These are phyloP conservation scores for Irpex sp. DNA, from an alignment of 1,284 basidiomycete genomes.

Conservation along the genomic window DNA sequence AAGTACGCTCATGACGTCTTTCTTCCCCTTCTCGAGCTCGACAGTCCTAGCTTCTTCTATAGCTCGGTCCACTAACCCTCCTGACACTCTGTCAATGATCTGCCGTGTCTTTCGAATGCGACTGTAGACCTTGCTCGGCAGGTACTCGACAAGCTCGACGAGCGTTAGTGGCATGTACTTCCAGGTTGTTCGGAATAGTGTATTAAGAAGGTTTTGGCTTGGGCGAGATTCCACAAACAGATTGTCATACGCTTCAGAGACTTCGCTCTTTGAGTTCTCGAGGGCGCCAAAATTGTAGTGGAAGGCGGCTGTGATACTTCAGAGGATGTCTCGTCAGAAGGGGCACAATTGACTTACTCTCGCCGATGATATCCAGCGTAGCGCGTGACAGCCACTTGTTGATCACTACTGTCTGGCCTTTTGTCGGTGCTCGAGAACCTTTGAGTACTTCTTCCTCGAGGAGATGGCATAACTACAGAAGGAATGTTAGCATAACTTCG, in stretches of 20 bases:
- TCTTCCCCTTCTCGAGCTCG: constrained; percentile 14
- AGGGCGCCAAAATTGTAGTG: constrained; percentile 27
- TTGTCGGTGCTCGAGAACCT: background rate
- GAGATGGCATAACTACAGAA: constrained; percentile 9
- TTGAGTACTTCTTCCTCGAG: constrained; percentile 14
- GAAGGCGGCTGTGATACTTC: constrained; percentile 15
- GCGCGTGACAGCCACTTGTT: constrained; percentile 9
- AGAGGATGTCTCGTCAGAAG: background rate
- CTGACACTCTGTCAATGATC: constrained; percentile 15
- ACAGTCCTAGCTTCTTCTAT: constrained; percentile 4
- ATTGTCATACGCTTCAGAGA: constrained; percentile 24
- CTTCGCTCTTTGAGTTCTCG: constrained; percentile 20
- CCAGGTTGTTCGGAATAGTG: background rate
- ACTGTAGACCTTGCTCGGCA: constrained; percentile 22
- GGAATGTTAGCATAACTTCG: too few relatives aligned
- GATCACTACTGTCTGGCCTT: background rate
- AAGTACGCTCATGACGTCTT: constrained; percentile 29
- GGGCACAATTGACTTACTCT: background rate
- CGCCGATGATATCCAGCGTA: constrained; percentile 12
- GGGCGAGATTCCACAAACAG: constrained; percentile 17
- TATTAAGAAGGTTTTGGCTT: background rate
- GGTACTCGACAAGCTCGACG: constrained; percentile 21
- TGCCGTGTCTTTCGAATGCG: constrained; percentile 22
- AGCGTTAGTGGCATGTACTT: constrained; percentile 21
- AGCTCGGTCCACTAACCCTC: constrained; percentile 3